A percentile compares a stretch with the other conserved stretches of the same genome.
Evolutionary conservation across 2,329 filamentous ascomycete species (phyloP).

Genomic region (Erysiphe pulchra): DNA sequence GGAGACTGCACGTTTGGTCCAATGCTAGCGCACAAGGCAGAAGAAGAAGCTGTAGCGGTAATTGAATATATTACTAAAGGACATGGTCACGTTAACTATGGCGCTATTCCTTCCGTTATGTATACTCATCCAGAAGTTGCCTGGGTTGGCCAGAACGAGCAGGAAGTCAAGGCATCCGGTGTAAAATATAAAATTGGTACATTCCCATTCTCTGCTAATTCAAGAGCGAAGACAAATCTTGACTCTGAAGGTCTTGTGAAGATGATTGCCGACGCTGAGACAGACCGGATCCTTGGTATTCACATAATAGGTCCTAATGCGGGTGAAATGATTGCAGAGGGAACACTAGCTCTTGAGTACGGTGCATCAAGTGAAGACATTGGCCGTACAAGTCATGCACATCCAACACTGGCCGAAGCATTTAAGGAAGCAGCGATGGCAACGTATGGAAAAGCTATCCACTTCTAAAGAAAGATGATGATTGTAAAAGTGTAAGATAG

Average conservation of each 20-base stretch:
- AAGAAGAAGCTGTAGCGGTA: conserved; percentile 87
- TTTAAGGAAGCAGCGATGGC: conserved; percentile 99
- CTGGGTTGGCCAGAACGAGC: conserved; percentile 95
- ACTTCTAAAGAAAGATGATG: conserved; percentile 36
- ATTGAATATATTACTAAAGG: conserved; percentile 97
- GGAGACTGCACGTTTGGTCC: conserved; percentile 92
- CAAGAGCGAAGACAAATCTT: conserved; percentile 16
- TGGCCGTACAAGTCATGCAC: conserved; percentile 82
- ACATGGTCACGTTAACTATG: conserved; percentile 97
- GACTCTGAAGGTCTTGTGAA: conserved; percentile 93
- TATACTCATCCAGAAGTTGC: conserved; percentile 97
- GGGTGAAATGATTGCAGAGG: conserved; percentile 98
- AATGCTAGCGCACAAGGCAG: conserved; percentile 98
- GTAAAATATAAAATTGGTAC: conserved; percentile 77
- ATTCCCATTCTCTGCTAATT: conserved; percentile 1
- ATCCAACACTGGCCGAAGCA: conserved; percentile 67
- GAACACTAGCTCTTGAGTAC: conserved; percentile 83
- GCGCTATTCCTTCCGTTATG: conserved; percentile 93
- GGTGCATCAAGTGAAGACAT: conserved; percentile 89
- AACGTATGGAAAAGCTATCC: conserved; percentile 83
- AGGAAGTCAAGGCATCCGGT: conserved; percentile 72
- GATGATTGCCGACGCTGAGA: conserved; percentile 89
- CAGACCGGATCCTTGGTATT: conserved; percentile 78
- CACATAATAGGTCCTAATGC: conserved; percentile 94
- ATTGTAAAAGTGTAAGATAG: too few species aligned